Conservation (phyloP, 1,284 basidiomycete genomes). For the Leccinum pallidistipes region DNA sequence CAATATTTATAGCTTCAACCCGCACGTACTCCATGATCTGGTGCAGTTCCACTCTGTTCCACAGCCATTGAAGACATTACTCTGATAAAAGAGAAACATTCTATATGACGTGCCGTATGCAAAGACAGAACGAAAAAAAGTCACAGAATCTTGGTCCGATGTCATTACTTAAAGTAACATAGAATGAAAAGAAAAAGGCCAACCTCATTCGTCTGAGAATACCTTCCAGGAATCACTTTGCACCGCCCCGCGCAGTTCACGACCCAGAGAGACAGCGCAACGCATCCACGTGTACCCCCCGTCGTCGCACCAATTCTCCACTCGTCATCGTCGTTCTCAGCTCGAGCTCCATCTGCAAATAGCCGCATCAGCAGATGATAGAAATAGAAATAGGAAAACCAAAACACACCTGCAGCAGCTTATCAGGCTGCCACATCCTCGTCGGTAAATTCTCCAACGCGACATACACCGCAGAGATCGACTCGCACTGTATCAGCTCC, state of each 20-base stretch:
- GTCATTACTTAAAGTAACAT: too few relatives aligned
- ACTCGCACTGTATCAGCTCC: conserved; percentile 81
- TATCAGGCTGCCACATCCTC: conserved; percentile 90
- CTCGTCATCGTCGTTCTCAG: not conserved
- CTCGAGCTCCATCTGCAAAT: not conserved
- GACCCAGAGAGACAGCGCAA: not conserved
- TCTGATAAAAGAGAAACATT: too few relatives aligned
- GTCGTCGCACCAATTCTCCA: not conserved
- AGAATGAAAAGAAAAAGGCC: too few relatives aligned
- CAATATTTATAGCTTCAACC: too few relatives aligned
- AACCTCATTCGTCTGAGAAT: too few relatives aligned
- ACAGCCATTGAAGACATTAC: too few relatives aligned
- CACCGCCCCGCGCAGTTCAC: not conserved
- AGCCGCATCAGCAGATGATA: not conserved
- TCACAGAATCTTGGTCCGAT: too few relatives aligned
- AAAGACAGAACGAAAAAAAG: too few relatives aligned
- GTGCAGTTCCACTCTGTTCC: too few relatives aligned
- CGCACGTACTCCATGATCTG: too few relatives aligned
- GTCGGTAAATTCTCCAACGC: conserved; percentile 85
- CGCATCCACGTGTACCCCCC: not conserved
- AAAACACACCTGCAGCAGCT: conserved; percentile 70
- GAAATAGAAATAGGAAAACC: not conserved
- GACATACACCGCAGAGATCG: conserved; percentile 75
- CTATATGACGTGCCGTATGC: too few relatives aligned
- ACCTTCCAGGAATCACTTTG: too few relatives aligned